phyloP scores from a whole-genome alignment of 2,329 filamentous ascomycete genomes.

The Diaporthe citrichinensis region DNA sequence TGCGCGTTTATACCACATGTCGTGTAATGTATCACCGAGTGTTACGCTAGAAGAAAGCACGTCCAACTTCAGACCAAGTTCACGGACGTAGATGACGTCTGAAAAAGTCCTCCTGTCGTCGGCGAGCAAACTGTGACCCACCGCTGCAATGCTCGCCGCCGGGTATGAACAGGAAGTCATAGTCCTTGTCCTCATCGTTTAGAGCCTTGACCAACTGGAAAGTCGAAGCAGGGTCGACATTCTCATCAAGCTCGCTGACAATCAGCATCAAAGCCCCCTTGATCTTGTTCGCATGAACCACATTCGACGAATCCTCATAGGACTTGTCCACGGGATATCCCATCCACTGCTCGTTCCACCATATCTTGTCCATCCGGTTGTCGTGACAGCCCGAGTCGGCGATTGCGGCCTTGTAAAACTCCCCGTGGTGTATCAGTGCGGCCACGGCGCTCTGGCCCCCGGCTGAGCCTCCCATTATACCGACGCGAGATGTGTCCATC shows the following conservation, averaged over 20 bases:
- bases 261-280: not conserved
- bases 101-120: not conserved
- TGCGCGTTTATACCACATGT: too few species aligned
- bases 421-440: constrained; percentile 2
- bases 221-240: constrained; percentile 2
- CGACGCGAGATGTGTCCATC: not conserved
- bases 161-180: not conserved
- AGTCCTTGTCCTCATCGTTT: not conserved
- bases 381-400: not conserved
- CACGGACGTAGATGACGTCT: not conserved
- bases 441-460: constrained; percentile 4
- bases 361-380: constrained; percentile 18
- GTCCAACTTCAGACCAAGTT: not conserved
- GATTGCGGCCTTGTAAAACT: not conserved
- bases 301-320: not conserved
- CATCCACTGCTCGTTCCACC: constrained; percentile 20
- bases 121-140: not conserved
- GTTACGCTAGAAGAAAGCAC: too few species aligned
- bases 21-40: not conserved
- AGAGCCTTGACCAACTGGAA: constrained; percentile 8
- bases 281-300: not conserved
- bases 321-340: constrained; percentile 6
- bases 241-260: not conserved
- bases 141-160: not conserved
- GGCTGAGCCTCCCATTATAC: not conserved